These are phyloP conservation scores for Novakomyces olei DNA, from an alignment of 805 yeast genomes.

Conservation along the genomic window DNA sequence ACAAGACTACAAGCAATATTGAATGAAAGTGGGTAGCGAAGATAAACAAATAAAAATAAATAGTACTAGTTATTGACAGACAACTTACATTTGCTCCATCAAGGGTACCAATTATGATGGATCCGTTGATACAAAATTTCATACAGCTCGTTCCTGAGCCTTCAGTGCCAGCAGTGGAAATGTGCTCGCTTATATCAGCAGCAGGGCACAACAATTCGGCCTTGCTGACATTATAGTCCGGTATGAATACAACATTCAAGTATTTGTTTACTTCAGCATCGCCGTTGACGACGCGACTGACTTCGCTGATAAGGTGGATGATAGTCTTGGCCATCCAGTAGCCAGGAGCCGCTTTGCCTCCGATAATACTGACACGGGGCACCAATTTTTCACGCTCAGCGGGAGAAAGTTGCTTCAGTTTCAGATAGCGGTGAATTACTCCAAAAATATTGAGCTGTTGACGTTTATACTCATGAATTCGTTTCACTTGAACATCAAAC, in stretches of 20 bases:
- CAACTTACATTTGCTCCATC: slow-evolving; percentile 94
- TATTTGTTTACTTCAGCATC: slow-evolving; percentile 54
- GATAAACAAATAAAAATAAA: too few relatives aligned
- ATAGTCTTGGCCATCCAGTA: slow-evolving; percentile 85
- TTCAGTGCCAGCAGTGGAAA: slow-evolving; percentile 92
- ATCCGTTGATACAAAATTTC: slow-evolving; percentile 90
- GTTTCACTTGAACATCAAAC: slow-evolving; percentile 81
- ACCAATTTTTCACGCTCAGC: slow-evolving; percentile 40
- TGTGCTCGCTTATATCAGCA: slow-evolving; percentile 76
- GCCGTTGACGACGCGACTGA: slow-evolving; percentile 55
- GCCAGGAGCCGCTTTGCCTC: slow-evolving; percentile 97
- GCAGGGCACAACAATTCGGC: slow-evolving; percentile 84
- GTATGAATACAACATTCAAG: slow-evolving; percentile 68
- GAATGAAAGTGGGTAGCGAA: too few relatives aligned
- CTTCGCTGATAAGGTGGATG: slow-evolving; percentile 65
- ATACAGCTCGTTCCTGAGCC: slow-evolving; percentile 91
- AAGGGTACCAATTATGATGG: slow-evolving; percentile 81
- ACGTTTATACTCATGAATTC: slow-evolving; percentile 82
- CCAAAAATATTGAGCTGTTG: slow-evolving; percentile 87
- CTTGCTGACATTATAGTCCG: slow-evolving; percentile 84
- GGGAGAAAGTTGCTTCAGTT: slow-evolving; percentile 43
- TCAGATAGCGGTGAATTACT: slow-evolving; percentile 59
- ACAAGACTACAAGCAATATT: too few relatives aligned
- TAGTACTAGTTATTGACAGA: too few relatives aligned
- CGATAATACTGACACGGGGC: slow-evolving; percentile 63